phyloP scores from a whole-genome alignment of 371 early-diverging fungal genomes.

The Syncephalastrum racemosum region DNA sequence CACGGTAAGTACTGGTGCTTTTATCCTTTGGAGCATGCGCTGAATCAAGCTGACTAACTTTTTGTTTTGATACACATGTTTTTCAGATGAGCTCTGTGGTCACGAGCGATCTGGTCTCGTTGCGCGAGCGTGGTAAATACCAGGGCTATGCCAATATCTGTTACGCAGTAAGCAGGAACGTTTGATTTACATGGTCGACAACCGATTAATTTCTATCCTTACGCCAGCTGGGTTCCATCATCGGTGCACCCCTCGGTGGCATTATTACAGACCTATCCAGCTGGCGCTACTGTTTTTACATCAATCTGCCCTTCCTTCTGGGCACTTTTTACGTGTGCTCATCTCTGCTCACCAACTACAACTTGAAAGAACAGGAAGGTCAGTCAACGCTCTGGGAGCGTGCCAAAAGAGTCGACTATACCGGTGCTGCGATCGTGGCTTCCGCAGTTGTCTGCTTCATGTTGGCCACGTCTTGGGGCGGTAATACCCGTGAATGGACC shows the following conservation, averaged over 20 bases:
- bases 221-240: slow-evolving; percentile 22
- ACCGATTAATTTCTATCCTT: too few relatives aligned
- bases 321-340: slow-evolving; percentile 31
- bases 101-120: slow-evolving; percentile 42
- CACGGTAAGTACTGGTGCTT: slow-evolving; percentile 22
- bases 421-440: slow-evolving; percentile 55
- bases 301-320: slow-evolving; percentile 71
- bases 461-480: slow-evolving; percentile 62
- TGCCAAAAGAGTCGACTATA: slow-evolving; percentile 60
- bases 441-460: slow-evolving; percentile 51
- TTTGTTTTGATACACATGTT: background rate
- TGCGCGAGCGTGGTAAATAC: slow-evolving; percentile 48
- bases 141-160: slow-evolving; percentile 49
- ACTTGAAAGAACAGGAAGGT: slow-evolving; percentile 20
- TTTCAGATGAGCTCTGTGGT: slow-evolving; percentile 32
- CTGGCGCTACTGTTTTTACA: slow-evolving; percentile 77
- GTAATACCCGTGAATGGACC: slow-evolving; percentile 58
- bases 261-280: slow-evolving; percentile 53
- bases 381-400: slow-evolving; percentile 18
- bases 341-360: slow-evolving; percentile 33
- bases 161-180: slow-evolving; percentile 29
- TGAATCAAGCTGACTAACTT: background rate
- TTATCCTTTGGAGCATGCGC: background rate
- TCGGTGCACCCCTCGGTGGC: slow-evolving; percentile 52
- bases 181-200: too few relatives aligned